These are phyloP conservation scores for Vanilla planifolia DNA, from an alignment of 106 monocot genomes.

Conservation along the genomic window DNA sequence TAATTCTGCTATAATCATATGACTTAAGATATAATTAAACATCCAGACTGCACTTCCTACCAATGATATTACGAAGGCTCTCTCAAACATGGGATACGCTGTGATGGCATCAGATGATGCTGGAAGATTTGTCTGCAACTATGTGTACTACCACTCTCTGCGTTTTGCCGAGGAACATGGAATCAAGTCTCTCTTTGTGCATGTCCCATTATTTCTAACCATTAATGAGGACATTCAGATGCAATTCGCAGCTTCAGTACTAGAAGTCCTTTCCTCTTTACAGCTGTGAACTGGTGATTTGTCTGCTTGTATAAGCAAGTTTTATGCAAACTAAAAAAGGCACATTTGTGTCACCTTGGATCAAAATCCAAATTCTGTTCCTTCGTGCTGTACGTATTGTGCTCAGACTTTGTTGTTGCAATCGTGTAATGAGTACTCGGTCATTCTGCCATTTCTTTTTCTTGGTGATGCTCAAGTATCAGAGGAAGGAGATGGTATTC, in stretches of 20 bases:
- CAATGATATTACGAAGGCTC: slow-evolving; percentile 24
- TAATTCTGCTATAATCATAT: too few relatives aligned
- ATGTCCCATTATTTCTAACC: slow-evolving; percentile 78
- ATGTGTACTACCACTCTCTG: slow-evolving; percentile 71
- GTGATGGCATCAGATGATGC: slow-evolving; percentile 54
- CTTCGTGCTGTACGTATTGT: too few relatives aligned
- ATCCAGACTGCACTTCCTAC: slow-evolving; percentile 51
- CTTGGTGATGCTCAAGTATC: too few relatives aligned
- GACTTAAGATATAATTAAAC: too few relatives aligned
- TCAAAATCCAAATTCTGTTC: too few relatives aligned
- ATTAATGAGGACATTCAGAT: slow-evolving; percentile 84
- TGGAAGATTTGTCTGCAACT: slow-evolving; percentile 65
- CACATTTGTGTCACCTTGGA: too few relatives aligned
- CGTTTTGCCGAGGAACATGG: slow-evolving; percentile 67
- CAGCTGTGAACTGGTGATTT: slow-evolving; percentile 2
- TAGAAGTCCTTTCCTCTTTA: slow-evolving; percentile 64
- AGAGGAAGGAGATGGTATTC: too few relatives aligned
- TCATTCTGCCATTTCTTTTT: too few relatives aligned
- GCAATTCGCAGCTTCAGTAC: slow-evolving; percentile 71
- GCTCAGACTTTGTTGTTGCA: too few relatives aligned
- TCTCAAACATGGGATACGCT: slow-evolving; percentile 34
- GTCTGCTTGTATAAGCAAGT: too few relatives aligned
- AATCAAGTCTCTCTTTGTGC: slow-evolving; percentile 46
- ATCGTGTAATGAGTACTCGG: too few relatives aligned
- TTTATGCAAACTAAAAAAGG: too few relatives aligned